These are phyloP conservation scores for Phytophthora ramorum DNA, from an alignment of 352 stramenopile genomes.

Conservation along the genomic window DNA sequence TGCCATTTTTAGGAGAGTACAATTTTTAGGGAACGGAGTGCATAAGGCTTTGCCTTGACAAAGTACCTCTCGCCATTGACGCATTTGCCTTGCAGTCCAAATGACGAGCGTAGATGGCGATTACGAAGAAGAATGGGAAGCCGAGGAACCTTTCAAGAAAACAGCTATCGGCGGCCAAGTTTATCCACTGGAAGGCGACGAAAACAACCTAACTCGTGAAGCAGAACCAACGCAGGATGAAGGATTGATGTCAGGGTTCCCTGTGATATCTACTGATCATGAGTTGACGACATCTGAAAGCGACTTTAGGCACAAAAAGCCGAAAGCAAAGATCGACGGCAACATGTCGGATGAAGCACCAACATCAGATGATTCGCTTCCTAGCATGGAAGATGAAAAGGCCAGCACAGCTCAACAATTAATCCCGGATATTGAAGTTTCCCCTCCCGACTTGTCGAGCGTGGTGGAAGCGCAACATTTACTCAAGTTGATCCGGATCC, in stretches of 20 bases:
- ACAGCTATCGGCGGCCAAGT: slow-evolving; percentile 1
- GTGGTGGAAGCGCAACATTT: background rate
- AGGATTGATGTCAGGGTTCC: background rate
- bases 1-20: slow-evolving; percentile 22
- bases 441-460: background rate
- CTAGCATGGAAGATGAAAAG: slow-evolving; percentile 5
- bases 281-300: background rate
- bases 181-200: slow-evolving; percentile 11
- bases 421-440: background rate
- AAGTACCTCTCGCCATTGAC: background rate
- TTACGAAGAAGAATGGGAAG: slow-evolving; percentile 34
- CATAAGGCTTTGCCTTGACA: slow-evolving; percentile 8
- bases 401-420: background rate
- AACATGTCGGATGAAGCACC: slow-evolving; percentile 2
- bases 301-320: background rate
- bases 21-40: slow-evolving; percentile 7
- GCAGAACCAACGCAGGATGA: slow-evolving; percentile 12
- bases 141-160: slow-evolving; percentile 21
- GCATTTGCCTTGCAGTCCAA: background rate
- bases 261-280: background rate
- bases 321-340: slow-evolving; percentile 2
- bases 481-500: slow-evolving; percentile 16
- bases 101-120: slow-evolving; percentile 20
- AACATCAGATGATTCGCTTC: slow-evolving; percentile 12
- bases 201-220: slow-evolving; percentile 12